Percentiles rank a stretch among this genome's conserved stretches.
Conservation (phyloP, 306 rosid genomes). For the Vigna unguiculata region DNA sequence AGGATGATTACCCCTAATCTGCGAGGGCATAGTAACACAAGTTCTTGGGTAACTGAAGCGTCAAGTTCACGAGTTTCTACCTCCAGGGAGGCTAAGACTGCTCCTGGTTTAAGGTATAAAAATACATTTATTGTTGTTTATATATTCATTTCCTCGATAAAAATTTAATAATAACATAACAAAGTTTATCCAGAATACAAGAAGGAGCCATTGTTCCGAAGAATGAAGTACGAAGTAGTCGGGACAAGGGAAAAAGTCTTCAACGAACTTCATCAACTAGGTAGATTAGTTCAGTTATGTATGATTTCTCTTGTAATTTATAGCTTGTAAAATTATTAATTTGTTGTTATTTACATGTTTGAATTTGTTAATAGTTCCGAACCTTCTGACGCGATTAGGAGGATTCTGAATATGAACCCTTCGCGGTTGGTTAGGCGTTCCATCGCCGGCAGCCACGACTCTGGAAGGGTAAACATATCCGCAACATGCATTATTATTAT, state of each 20-base stretch:
- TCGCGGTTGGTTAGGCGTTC: too few species aligned
- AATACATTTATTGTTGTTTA: not conserved
- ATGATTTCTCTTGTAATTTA: not conserved
- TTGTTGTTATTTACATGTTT: not conserved
- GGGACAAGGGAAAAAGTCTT: not conserved
- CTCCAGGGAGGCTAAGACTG: not conserved
- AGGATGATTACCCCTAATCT: not conserved
- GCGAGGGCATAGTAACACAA: not conserved
- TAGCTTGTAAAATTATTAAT: too few species aligned
- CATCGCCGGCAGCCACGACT: too few species aligned
- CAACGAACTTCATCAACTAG: not conserved
- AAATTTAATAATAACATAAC: not conserved
- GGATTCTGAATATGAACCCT: conserved; percentile 5
- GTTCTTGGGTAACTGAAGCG: not conserved
- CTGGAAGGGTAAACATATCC: not conserved
- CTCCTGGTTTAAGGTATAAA: not conserved
- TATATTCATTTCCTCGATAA: not conserved
- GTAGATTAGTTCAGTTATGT: conserved; percentile 17
- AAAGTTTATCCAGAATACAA: not conserved
- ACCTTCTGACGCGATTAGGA: not conserved
- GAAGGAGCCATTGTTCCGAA: not conserved
- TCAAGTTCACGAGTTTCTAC: not conserved
- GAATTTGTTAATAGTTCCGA: not conserved
- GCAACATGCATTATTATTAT: not conserved
- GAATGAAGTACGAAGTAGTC: not conserved